These are phyloP conservation scores for Phytopythium litorale DNA, from an alignment of 352 stramenopile genomes.

Conservation along the genomic window DNA sequence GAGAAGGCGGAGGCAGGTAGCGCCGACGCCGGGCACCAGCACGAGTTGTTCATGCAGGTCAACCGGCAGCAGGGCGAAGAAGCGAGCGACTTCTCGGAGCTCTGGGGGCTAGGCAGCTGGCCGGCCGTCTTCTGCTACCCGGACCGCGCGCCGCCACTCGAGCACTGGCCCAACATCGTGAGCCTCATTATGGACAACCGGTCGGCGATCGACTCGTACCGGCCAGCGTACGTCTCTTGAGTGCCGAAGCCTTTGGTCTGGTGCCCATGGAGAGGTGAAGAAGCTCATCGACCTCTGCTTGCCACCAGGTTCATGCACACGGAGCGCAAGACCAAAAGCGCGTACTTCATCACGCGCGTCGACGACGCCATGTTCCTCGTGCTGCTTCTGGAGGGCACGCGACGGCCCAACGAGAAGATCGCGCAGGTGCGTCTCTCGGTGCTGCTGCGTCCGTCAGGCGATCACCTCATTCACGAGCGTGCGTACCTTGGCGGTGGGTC, in stretches of 20 bases:
- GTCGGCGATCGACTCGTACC: conserved; percentile 41
- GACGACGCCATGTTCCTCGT: conserved; percentile 76
- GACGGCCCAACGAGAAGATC: conserved; percentile 64
- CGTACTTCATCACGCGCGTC: conserved; percentile 73
- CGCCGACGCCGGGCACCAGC: conserved; percentile 7
- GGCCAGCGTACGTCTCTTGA: conserved; percentile 38
- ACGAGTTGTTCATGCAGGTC: conserved; percentile 52
- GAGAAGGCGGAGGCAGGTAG: conserved; percentile 6
- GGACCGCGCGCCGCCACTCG: conserved; percentile 42
- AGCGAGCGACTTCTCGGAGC: conserved; percentile 70
- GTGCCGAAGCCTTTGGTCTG: background rate
- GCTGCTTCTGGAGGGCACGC: conserved; percentile 64
- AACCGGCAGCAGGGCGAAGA: conserved; percentile 58
- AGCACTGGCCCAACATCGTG: conserved; percentile 86
- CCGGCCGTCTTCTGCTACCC: conserved; percentile 84
- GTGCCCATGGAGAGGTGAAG: background rate
- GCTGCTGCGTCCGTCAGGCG: background rate
- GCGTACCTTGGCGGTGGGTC: background rate
- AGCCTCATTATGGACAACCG: conserved; percentile 87
- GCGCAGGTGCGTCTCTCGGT: conserved; percentile 26
- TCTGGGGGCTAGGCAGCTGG: conserved; percentile 77
- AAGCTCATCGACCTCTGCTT: conserved; percentile 3
- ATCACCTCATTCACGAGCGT: background rate
- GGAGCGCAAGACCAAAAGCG: conserved; percentile 60
- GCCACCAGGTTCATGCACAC: conserved; percentile 49